A percentile compares a stretch with the other conserved stretches of the same genome.
These are phyloP conservation scores for Wickerhamomyces mucosus DNA, from an alignment of 805 yeast species.

Conservation along the genomic window DNA sequence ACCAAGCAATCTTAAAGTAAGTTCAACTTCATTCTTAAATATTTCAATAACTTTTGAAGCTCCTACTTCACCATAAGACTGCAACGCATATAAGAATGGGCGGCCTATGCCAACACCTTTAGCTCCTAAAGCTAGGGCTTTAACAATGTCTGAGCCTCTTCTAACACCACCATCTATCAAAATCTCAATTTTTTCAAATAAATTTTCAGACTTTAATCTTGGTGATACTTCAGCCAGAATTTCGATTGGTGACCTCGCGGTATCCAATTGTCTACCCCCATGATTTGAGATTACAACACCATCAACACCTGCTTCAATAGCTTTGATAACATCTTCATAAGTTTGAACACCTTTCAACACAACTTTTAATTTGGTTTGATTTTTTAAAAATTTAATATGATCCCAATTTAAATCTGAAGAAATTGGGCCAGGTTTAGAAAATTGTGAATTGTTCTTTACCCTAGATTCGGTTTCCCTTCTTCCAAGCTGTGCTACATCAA, in stretches of 20 bases:
- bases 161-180: conserved; percentile 73
- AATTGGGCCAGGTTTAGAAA: not conserved
- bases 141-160: conserved; percentile 68
- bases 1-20: conserved; percentile 61
- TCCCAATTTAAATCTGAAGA: conserved; percentile 24
- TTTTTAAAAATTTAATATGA: conserved; percentile 17
- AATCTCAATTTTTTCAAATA: conserved; percentile 46
- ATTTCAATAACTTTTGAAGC: conserved; percentile 55
- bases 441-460: not conserved
- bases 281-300: conserved; percentile 66
- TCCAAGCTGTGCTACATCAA: conserved; percentile 47
- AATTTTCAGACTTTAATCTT: conserved; percentile 28
- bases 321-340: conserved; percentile 53
- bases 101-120: conserved; percentile 69
- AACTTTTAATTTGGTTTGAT: conserved; percentile 33
- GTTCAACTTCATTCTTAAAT: conserved; percentile 48
- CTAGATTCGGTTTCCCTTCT: conserved; percentile 31
- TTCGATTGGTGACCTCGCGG: conserved; percentile 51
- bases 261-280: conserved; percentile 68
- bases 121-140: conserved; percentile 72
- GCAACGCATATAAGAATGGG: conserved; percentile 68
- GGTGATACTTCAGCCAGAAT: conserved; percentile 47
- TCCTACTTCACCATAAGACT: conserved; percentile 74
- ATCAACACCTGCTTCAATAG: conserved; percentile 47
- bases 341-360: conserved; percentile 59